These are phyloP conservation scores for Heterobasidion annosum DNA, from an alignment of 1,284 basidiomycete genomes.

Conservation along the genomic window DNA sequence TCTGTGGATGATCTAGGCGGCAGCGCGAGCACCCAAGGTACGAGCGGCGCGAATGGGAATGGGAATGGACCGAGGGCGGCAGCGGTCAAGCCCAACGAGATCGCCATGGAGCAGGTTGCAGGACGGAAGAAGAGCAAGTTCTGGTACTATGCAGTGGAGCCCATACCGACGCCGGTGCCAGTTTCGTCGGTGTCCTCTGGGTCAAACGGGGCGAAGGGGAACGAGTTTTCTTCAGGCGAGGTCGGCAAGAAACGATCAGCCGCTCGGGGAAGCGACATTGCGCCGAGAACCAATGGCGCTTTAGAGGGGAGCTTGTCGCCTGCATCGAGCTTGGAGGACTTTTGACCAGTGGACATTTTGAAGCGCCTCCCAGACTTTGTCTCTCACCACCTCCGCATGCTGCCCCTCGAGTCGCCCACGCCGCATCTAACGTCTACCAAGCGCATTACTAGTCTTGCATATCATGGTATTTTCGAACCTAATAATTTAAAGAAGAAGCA, in stretches of 20 bases:
- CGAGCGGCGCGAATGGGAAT: conserved; percentile 24
- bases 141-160: conserved; percentile 78
- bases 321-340: conserved; percentile 22
- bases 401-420: neutral
- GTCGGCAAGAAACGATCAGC: neutral
- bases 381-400: neutral
- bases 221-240: conserved; percentile 1
- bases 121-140: conserved; percentile 76
- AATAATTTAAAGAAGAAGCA: neutral
- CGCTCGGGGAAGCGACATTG: neutral
- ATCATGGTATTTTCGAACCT: neutral
- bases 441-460: neutral
- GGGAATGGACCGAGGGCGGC: conserved; percentile 35
- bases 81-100: conserved; percentile 55
- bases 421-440: neutral
- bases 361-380: neutral
- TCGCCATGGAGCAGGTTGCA: conserved; percentile 58
- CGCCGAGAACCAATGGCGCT: conserved; percentile 3
- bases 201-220: conserved; percentile 7
- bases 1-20: conserved; percentile 21
- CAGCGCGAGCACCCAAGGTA: conserved; percentile 15
- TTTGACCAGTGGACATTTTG: conserved; percentile 10
- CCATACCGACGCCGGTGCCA: conserved; percentile 24
- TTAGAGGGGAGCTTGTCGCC: conserved; percentile 21
- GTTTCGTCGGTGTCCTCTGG: conserved; percentile 1